Evolutionary conservation across 75 land plant species (phyloP).

Genomic region (Selaginella tamariscina): DNA sequence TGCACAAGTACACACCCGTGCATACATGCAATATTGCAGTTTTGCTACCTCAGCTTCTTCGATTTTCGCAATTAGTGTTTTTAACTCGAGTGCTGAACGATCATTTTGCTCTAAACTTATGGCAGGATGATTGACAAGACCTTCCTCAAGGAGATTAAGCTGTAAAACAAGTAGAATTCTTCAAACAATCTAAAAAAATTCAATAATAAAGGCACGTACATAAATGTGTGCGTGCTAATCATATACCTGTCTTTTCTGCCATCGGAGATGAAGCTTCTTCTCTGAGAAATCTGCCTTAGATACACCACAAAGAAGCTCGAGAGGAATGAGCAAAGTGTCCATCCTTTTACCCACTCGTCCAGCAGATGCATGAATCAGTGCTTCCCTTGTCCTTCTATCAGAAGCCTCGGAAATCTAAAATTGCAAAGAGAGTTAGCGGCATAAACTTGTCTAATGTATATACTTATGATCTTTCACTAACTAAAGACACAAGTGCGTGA

Average conservation of each 20-base stretch:
- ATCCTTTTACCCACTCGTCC: constrained; percentile 88
- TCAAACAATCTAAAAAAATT: background rate
- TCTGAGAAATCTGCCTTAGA: constrained; percentile 83
- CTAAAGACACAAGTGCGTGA: no score
- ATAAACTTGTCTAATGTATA: no score
- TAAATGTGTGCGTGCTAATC: background rate
- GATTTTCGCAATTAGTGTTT: constrained; percentile 53
- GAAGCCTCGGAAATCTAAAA: constrained; percentile 63
- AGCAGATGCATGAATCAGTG: constrained; percentile 66
- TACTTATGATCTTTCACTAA: no score
- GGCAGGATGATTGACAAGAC: constrained; percentile 76
- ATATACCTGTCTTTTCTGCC: constrained; percentile 95
- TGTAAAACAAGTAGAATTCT: constrained; percentile 18
- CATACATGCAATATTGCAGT: no score
- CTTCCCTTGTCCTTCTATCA: constrained; percentile 78
- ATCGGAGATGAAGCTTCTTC: constrained; percentile 58
- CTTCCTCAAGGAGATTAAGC: constrained; percentile 85
- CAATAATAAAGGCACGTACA: background rate
- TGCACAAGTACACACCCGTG: no score
- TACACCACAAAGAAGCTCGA: constrained; percentile 71
- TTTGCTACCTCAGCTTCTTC: constrained; percentile 99
- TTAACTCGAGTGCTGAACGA: constrained; percentile 49
- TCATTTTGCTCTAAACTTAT: constrained; percentile 59
- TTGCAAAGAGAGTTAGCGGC: background rate
- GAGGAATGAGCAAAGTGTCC: constrained; percentile 86